Percentiles rank a stretch among this genome's conserved stretches.
Evolutionary conservation across 768 basidiomycete genomes (phyloP).

Genomic region (Paxillus involutus): DNA sequence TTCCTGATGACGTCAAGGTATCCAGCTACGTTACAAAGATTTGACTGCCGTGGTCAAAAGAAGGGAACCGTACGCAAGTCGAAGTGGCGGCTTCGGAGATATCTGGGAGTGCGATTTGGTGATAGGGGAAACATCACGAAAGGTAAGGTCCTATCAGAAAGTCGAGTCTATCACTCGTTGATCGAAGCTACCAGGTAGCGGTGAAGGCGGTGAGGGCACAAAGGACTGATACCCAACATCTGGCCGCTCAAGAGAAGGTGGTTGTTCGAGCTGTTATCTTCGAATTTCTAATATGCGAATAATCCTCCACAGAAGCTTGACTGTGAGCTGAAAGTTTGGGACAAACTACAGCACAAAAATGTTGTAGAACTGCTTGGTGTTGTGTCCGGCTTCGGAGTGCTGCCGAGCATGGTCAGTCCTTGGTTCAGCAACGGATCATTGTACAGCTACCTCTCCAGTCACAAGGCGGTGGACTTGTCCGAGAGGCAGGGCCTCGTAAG

Average conservation of each 20-base stretch:
- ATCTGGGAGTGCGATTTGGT: slow-evolving; percentile 21
- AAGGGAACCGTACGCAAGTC: too few relatives aligned
- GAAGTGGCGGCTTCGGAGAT: too few relatives aligned
- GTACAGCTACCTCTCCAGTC: slow-evolving; percentile 15
- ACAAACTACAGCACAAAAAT: slow-evolving; percentile 21
- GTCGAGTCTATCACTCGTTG: not conserved
- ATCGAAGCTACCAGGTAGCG: slow-evolving; percentile 13
- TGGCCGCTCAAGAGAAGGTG: slow-evolving; percentile 13
- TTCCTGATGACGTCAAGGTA: too few relatives aligned
- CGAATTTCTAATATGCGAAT: not conserved
- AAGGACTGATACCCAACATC: not conserved
- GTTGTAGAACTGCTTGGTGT: slow-evolving; percentile 32
- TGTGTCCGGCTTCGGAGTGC: slow-evolving; percentile 28
- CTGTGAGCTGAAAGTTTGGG: slow-evolving; percentile 27
- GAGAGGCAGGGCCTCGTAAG: slow-evolving; percentile 13
- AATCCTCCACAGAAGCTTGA: slow-evolving; percentile 20
- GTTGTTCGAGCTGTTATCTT: not conserved
- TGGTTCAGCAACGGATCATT: slow-evolving; percentile 31
- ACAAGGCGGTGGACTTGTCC: not conserved
- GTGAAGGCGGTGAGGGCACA: slow-evolving; percentile 17
- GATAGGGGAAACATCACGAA: not conserved
- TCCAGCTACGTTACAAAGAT: too few relatives aligned
- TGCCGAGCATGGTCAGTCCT: slow-evolving; percentile 33
- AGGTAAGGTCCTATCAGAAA: slow-evolving; percentile 1
- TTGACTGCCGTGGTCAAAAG: too few relatives aligned